Base-by-base conservation (phyloP, 306 rosid genomes). In the Quercus gilva region DNA sequence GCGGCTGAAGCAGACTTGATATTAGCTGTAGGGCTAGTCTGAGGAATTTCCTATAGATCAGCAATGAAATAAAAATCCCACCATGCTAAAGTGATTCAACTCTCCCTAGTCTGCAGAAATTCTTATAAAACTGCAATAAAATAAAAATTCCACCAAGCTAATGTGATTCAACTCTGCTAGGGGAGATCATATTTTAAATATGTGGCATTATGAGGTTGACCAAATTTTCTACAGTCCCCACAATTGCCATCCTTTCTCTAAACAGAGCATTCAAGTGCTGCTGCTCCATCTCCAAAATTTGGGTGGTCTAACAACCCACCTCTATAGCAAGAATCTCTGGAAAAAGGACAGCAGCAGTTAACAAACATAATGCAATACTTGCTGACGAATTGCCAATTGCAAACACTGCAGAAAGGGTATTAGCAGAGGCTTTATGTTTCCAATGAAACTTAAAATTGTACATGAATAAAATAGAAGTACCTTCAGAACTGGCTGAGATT, bases 401-500 rank as follows among this genome's bases (percentile, higher is more conserved):
- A 28, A 28, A 41, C 55, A 55, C 5, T 9, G 35, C 10, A 67
- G 31, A 41, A 80, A 51, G 19, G 43, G 14, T 18, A 68, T 68
- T 35, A 8, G 5, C 8, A 41, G 45, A 26, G 49, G 57, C 14
- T 37, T 57, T 20, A 63, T 7, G 72, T 23, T 51, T 37, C 35
- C 45, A 69, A 23, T 23, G 21, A 58, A 78, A 58, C 33, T 53
- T 55, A 55, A 20, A 67, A 19, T 23, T 19, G 45, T 19, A 23
- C 28, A 37, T 77, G 59, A 43, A 76, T 26, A 35, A 61, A 33
- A 31, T 45, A 35, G 60, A 73, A 72, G 5, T 76, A 95, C 99
- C 97, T 85, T 93, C 49, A 86, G 71, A 73, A 84, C 76, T 74
- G 90, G 85, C 79, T 79, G 90, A 53, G 96, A 91, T 76, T 85